Evolutionary conservation across 2,329 filamentous ascomycete species (phyloP), one percentile per base, ranked within the genome.

Genomic region (Colletotrichum caudatum): DNA sequence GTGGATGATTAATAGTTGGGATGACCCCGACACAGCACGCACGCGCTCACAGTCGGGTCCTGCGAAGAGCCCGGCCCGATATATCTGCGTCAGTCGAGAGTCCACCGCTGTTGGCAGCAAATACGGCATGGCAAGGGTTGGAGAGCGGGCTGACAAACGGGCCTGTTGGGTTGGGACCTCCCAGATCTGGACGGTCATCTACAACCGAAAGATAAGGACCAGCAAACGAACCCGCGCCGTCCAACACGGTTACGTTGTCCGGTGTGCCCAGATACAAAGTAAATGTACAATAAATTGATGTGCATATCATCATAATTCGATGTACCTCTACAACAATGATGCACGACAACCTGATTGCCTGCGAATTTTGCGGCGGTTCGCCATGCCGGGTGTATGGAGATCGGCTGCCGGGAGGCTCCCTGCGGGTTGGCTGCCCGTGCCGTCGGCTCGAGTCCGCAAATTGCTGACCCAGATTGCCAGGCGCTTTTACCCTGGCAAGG

Each of bases 391-490:
- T 48, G 48, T 37, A 14, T n/a, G 62, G 37, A 37, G 54, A 53
- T 39, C 33, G 14, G 6, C 39, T 5, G 14, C 39, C 14, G 14
- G 9, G 39, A 41, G 9, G 39, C 23, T 64, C 69, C 69, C 59
- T 68, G 69, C 53, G 23, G 64, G 23, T n/a, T 51, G 29, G 44
- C 68, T 63, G 69, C 58, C 64, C 64, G 57, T 63, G 64, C 64
- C 50, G 29, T 58, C 64, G 68, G 65, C 65, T 60, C 39, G 44
- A 71, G 64, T 71, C 65, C 58, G 54, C 48, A 63, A 59, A 58
- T n/a, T 41, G 23, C 37, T 54, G 18, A 0, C 16, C 39, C 8
- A 41, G 51, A 50, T 57, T 62, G 59, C 39, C 54, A 69, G 54
- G 65, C 37, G 53, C 69, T 23, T 57, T 51, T 29, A 56, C 29